Base-by-base conservation (phyloP, 148 eudicot genomes). In the Linanthus parryae region DNA sequence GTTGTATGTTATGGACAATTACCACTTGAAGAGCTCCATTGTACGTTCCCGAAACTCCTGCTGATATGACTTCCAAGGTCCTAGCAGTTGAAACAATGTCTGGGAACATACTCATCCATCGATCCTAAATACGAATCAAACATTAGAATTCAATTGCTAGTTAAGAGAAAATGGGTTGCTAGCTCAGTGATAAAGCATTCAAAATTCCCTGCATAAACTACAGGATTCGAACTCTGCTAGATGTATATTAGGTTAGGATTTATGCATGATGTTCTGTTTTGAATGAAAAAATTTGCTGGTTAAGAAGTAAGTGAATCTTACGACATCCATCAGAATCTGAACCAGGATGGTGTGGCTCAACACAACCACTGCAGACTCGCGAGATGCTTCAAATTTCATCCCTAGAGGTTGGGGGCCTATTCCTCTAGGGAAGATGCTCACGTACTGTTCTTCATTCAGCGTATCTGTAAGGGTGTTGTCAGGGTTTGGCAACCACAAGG, bases 321-420 rank as follows among this genome's bases (percentile, higher is more conserved):
- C 99, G 81, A 76, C 94, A 73, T 92, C 99, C 96, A 92, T 87
- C 43, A 92, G 76, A 42, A 92, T 77, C 58, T 87, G 87, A 47
- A 92, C 99, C 44, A 92, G 81, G 57, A 70, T 84, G 49, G 84
- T 69, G 35, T 84, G 96, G 44, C 80, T 94, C 99, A 94, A 88
- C 25, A 94, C 88, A 31, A 94, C 86, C 44, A 84, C 91, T 54
- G 79, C 77, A 7, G 96, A 80, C 38, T 94, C 95, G 7, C 94
- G 58, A 0, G 99, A 87, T 13, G 95, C 96, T 54, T 92, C 99
- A 0, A 94, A 73, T 67, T 69, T 79, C 8, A 92, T 34, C 13
- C 94, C 96, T 50, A 79, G 12, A 0, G 90, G 94, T 13, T 77
- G 84, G 1, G 96, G 94, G 2, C 98, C 98, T 10, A 92, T 87